Percentiles rank a stretch among this genome's conserved stretches.
Evolutionary conservation across 2,329 filamentous ascomycete species (phyloP).

Genomic region (Xylaria sp.): DNA sequence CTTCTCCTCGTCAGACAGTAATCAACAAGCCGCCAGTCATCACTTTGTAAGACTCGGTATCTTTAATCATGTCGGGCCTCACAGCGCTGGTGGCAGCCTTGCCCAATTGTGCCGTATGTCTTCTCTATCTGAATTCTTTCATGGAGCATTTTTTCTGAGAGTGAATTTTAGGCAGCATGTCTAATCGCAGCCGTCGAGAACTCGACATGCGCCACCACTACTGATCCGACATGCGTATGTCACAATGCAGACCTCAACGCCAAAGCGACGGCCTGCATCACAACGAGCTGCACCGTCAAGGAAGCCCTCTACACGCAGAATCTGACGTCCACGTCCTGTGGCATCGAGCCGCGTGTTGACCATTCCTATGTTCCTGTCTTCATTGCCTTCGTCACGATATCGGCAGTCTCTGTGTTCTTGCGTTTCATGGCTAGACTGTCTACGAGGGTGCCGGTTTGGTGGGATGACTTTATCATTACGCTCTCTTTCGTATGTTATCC

Average conservation of each 20-base stretch:
- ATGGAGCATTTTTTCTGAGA: background rate
- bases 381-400: conserved; percentile 1
- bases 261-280: conserved; percentile 26
- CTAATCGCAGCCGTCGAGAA: conserved; percentile 11
- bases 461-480: conserved; percentile 3
- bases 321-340: background rate
- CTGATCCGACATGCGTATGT: conserved; percentile 25
- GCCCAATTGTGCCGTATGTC: conserved; percentile 2
- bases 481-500: background rate
- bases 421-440: background rate
- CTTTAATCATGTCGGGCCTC: background rate
- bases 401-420: background rate
- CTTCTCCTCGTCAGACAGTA: background rate
- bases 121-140: background rate
- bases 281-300: conserved; percentile 25
- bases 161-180: conserved; percentile 2
- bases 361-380: background rate
- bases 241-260: conserved; percentile 21
- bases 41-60: background rate
- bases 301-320: conserved; percentile 24
- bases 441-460: background rate
- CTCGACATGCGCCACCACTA: conserved; percentile 14
- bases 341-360: conserved; percentile 13
- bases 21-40: background rate
- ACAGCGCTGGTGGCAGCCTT: background rate